Evolutionary conservation across 306 rosid genomes (phyloP).

Genomic region (Ammopiptanthus mongolicus): DNA sequence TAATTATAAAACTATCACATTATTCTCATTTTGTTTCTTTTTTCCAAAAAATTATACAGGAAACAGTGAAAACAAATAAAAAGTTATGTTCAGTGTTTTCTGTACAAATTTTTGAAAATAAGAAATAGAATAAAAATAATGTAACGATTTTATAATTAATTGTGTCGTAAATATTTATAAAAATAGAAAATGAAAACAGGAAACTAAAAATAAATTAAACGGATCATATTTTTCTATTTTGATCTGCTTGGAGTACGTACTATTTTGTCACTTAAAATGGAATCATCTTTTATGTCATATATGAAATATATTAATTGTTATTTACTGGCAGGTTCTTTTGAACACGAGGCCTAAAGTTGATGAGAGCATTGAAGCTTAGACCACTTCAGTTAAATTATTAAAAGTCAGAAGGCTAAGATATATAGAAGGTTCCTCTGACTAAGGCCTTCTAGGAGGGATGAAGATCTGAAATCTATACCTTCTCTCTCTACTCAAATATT

Average conservation of each 20-base stretch:
- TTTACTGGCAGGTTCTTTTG: conserved; percentile 49
- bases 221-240: background rate
- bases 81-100: no score
- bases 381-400: conserved; percentile 24
- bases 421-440: background rate
- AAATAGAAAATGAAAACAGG: no score
- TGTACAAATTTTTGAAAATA: no score
- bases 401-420: background rate
- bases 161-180: no score
- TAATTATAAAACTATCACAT: no score
- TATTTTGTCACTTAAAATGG: background rate
- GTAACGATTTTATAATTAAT: no score
- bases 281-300: background rate
- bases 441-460: no score
- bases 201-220: no score
- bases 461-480: background rate
- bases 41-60: no score
- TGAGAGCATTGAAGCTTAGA: conserved; percentile 37
- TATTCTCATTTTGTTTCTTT: no score
- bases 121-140: no score
- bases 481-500: background rate
- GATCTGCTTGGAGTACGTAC: background rate
- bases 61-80: no score
- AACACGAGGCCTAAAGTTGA: conserved; percentile 54
- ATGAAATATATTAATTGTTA: background rate